Percentiles rank a stretch among this genome's conserved stretches.
These are phyloP conservation scores for Phytopythium litorale DNA, from an alignment of 352 stramenopile species.

Conservation along the genomic window DNA sequence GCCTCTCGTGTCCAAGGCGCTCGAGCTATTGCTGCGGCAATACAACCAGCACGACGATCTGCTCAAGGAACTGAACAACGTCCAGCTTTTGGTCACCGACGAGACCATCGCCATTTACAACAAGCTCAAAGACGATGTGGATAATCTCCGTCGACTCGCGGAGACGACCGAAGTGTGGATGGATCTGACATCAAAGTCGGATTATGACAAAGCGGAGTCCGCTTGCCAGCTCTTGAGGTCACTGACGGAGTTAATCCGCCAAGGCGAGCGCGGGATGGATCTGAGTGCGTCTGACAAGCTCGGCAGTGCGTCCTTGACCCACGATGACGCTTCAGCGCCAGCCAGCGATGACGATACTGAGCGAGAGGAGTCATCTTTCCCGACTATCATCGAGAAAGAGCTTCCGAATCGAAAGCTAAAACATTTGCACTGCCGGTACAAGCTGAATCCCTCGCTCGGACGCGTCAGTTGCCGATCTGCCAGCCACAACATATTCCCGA, in stretches of 20 bases:
- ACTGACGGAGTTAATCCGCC: constrained; percentile 29
- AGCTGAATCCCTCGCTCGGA: constrained; percentile 32
- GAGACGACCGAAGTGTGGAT: constrained; percentile 83
- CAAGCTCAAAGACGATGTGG: constrained; percentile 62
- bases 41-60: constrained; percentile 74
- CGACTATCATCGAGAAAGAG: constrained; percentile 25
- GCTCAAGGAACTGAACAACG: constrained; percentile 55
- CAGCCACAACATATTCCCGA: constrained; percentile 28
- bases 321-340: not conserved
- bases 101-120: constrained; percentile 68
- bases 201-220: constrained; percentile 55
- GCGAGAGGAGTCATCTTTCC: not conserved
- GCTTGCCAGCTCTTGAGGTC: constrained; percentile 45
- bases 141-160: constrained; percentile 50
- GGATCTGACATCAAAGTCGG: constrained; percentile 69
- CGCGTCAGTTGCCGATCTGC: constrained; percentile 43
- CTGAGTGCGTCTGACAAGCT: not conserved
- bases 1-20: constrained; percentile 61
- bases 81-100: constrained; percentile 55
- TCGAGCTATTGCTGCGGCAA: constrained; percentile 67
- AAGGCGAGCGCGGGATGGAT: not conserved
- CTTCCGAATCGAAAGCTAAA: constrained; percentile 51
- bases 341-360: not conserved
- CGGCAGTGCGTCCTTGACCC: not conserved
- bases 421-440: constrained; percentile 22